Evolutionary conservation across 331 rosid genomes (phyloP).

Genomic region (Stylosanthes scabra): DNA sequence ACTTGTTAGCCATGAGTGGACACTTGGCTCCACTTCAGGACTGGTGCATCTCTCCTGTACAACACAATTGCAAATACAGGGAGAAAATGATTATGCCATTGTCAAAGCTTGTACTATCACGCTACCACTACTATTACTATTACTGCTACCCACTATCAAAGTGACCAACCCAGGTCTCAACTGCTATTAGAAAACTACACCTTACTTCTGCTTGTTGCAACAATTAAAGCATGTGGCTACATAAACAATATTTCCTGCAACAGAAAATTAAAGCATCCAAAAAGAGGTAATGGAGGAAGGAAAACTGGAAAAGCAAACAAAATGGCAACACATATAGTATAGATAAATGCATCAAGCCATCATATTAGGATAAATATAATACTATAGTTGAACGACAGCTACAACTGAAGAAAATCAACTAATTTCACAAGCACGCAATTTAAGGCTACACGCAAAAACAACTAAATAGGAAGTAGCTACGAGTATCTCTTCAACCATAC

Average conservation of each 20-base stretch:
- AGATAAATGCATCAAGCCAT: conserved; percentile 61
- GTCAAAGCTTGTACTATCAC: conserved; percentile 90
- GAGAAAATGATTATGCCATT: conserved; percentile 98
- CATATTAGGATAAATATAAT: conserved; percentile 59
- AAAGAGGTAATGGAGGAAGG: conserved; percentile 12
- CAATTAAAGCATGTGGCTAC: conserved; percentile 50
- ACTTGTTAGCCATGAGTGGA: conserved; percentile 81
- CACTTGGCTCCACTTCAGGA: conserved; percentile 83
- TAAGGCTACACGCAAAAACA: conserved; percentile 74
- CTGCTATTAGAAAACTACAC: conserved; percentile 69
- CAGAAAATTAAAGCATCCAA: conserved; percentile 23
- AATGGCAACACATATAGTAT: conserved; percentile 35
- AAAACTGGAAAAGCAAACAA: conserved; percentile 28
- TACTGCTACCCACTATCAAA: conserved; percentile 78
- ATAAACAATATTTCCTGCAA: conserved; percentile 42
- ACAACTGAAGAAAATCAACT: conserved; percentile 60
- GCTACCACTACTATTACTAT: conserved; percentile 92
- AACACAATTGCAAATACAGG: conserved; percentile 99
- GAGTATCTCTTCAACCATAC: conserved; percentile 71
- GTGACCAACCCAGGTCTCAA: conserved; percentile 80
- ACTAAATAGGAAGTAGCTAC: conserved; percentile 72
- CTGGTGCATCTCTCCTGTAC: conserved; percentile 93
- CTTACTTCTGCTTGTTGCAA: conserved; percentile 63
- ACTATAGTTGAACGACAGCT: conserved; percentile 71
- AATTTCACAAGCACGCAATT: conserved; percentile 68